Percentiles rank a stretch among this genome's conserved stretches.
Evolutionary conservation across 495 filamentous ascomycete genomes (phyloP).

Genomic region (Talaromyces proteolyticus): DNA sequence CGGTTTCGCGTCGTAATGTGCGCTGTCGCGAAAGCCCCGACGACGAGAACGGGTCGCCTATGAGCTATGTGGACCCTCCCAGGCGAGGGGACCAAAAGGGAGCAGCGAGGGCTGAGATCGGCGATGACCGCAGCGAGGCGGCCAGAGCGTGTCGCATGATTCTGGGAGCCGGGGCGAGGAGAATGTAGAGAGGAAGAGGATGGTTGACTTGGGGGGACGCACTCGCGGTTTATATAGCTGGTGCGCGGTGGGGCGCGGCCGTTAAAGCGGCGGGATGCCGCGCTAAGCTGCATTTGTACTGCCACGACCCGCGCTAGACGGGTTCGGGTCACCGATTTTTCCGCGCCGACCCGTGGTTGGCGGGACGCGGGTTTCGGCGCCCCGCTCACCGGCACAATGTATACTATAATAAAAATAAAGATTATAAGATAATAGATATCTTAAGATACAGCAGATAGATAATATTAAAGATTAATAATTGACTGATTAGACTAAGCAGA

Average conservation of each 20-base stretch:
- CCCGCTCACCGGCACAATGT: neutral
- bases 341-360: neutral
- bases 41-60: neutral
- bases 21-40: neutral
- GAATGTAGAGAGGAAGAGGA: neutral
- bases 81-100: neutral
- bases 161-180: neutral
- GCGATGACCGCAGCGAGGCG: neutral
- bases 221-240: constrained; percentile 1
- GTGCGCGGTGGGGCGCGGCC: neutral
- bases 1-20: neutral
- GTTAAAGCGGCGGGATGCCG: neutral
- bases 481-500: too few relatives aligned
- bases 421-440: too few relatives aligned
- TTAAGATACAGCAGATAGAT: too few relatives aligned
- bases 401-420: constrained; percentile 3
- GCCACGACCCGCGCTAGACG: neutral
- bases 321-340: neutral
- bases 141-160: neutral
- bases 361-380: neutral
- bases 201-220: neutral
- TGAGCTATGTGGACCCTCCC: neutral
- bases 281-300: neutral
- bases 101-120: neutral
- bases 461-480: too few relatives aligned